Percentiles rank a stretch among this genome's conserved stretches.
Evolutionary conservation across 2,329 filamentous ascomycete genomes (phyloP).

Genomic region (Diaporthe amygdali): DNA sequence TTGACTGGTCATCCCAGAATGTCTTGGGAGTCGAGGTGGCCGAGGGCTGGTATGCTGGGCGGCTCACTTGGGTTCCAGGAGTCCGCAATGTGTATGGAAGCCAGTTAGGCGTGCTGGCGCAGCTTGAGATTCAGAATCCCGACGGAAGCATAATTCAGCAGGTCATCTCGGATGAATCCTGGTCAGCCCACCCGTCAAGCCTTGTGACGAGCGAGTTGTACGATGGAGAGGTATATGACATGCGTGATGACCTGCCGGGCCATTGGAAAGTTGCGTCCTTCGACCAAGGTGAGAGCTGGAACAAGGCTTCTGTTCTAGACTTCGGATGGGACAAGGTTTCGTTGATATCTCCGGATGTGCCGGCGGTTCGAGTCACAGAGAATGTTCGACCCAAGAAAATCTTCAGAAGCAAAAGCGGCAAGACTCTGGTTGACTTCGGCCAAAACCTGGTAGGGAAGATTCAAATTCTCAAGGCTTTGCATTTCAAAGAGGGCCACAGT

Average conservation of each 20-base stretch:
- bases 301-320: conserved; percentile 24
- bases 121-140: conserved; percentile 32
- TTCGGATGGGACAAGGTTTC: conserved; percentile 22
- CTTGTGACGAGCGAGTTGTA: conserved; percentile 30
- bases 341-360: conserved; percentile 37
- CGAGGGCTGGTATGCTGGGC: conserved; percentile 58
- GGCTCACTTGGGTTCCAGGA: conserved; percentile 38
- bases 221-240: conserved; percentile 39
- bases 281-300: not conserved
- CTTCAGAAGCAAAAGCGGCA: conserved; percentile 37
- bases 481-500: conserved; percentile 41
- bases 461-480: conserved; percentile 39
- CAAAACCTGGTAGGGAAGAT: conserved; percentile 62
- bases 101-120: conserved; percentile 34
- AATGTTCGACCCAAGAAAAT: conserved; percentile 24
- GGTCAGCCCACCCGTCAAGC: conserved; percentile 30
- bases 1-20: conserved; percentile 41
- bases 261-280: conserved; percentile 18
- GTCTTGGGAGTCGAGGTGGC: conserved; percentile 50
- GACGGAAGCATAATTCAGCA: conserved; percentile 28
- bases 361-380: conserved; percentile 37
- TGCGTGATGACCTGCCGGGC: conserved; percentile 28
- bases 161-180: conserved; percentile 36
- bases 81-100: conserved; percentile 38
- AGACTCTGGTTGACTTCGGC: conserved; percentile 60